Evolutionary conservation across 305 asterid species (phyloP).

Genomic region (Solanum hybrid): DNA sequence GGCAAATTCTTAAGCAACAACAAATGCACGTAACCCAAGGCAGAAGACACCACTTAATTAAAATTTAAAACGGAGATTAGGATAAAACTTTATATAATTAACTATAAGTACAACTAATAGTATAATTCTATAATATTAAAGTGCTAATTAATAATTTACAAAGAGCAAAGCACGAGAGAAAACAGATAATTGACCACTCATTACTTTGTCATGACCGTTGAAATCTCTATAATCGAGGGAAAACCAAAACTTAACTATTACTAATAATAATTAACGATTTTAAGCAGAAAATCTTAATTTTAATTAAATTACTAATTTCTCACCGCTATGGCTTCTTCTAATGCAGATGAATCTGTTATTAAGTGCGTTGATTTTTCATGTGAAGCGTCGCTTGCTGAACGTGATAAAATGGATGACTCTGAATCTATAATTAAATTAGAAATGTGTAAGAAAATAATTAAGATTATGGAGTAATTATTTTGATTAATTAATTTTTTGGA

Average conservation of each 20-base stretch:
- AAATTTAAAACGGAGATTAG: background rate
- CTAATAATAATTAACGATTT: background rate
- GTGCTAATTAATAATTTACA: constrained; percentile 3
- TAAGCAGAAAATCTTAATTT: background rate
- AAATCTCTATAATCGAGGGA: constrained; percentile 7
- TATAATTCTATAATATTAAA: background rate
- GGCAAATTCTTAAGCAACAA: background rate
- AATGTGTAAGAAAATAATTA: background rate
- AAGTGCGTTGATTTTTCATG: constrained; percentile 30
- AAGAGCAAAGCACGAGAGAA: constrained; percentile 12
- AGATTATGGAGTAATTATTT: background rate
- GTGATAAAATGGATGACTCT: constrained; percentile 37
- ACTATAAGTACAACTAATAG: background rate
- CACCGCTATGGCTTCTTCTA: constrained; percentile 21
- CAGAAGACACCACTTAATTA: too few relatives aligned
- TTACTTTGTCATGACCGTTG: constrained; percentile 18
- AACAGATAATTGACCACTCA: constrained; percentile 35
- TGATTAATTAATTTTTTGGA: background rate
- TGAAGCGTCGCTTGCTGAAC: constrained; percentile 63
- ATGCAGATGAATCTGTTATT: constrained; percentile 15
- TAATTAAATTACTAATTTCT: background rate
- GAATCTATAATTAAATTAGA: constrained; percentile 17
- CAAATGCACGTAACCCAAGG: background rate
- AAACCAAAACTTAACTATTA: background rate
- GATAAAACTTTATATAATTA: background rate